phyloP scores from a whole-genome alignment of 306 rosid genomes.

The Styphnolobium japonicum region DNA sequence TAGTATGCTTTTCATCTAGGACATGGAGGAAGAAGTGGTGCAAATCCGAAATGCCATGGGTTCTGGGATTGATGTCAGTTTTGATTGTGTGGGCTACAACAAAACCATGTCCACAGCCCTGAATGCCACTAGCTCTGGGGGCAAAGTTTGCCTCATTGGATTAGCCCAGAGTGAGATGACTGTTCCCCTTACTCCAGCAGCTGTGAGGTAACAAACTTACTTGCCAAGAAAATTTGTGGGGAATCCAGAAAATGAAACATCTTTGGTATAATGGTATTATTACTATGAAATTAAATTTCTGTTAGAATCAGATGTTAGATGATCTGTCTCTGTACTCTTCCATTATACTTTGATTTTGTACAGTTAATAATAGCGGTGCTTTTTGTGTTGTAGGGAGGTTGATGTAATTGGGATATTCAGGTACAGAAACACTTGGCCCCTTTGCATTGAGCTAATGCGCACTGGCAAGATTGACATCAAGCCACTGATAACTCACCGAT shows the following conservation, averaged over 20 bases:
- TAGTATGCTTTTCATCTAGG: conserved; percentile 15
- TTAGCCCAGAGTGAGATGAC: conserved; percentile 37
- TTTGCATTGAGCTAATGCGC: conserved; percentile 43
- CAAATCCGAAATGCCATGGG: conserved; percentile 33
- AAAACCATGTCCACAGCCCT: conserved; percentile 45
- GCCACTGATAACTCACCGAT: conserved; percentile 48
- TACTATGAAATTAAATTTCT: background rate
- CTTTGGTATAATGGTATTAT: background rate
- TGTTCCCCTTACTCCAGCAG: conserved; percentile 35
- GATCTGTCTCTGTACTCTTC: background rate
- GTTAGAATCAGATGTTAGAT: background rate
- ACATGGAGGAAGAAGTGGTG: conserved; percentile 34
- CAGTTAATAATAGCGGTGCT: background rate
- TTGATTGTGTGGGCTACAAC: conserved; percentile 43
- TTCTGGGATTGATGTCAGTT: conserved; percentile 30
- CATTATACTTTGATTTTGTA: background rate
- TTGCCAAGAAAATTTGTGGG: background rate
- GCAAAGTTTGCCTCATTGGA: conserved; percentile 49
- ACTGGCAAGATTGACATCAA: conserved; percentile 41
- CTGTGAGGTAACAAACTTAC: conserved; percentile 25
- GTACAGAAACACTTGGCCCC: conserved; percentile 48
- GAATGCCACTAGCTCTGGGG: conserved; percentile 38
- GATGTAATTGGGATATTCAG: conserved; percentile 45
- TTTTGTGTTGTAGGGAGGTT: conserved; percentile 31
- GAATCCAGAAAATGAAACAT: background rate